These are phyloP conservation scores for Phytophthora pini DNA, from an alignment of 352 stramenopile species.

Conservation along the genomic window DNA sequence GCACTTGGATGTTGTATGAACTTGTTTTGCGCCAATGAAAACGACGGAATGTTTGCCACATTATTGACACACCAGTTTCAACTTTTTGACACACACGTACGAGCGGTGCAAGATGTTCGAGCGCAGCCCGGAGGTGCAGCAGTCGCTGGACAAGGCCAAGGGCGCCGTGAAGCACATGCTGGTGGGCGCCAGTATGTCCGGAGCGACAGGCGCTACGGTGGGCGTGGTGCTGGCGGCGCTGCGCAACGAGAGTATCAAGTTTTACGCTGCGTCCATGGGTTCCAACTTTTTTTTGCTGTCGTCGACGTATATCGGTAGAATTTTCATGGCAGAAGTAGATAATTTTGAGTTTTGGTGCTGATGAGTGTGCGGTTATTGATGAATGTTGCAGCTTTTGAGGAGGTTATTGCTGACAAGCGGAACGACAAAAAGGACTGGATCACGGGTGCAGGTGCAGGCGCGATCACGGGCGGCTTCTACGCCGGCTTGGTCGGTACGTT, in stretches of 20 bases:
- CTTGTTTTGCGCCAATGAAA: constrained; percentile 11
- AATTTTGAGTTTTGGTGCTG: not conserved
- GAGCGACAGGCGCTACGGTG: constrained; percentile 57
- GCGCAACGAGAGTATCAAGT: constrained; percentile 80
- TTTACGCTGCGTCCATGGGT: constrained; percentile 85
- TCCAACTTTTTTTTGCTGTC: constrained; percentile 87
- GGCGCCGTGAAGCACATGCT: constrained; percentile 74
- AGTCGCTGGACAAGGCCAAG: constrained; percentile 71
- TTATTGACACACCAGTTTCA: constrained; percentile 13
- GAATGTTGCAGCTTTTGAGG: constrained; percentile 60
- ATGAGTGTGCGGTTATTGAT: not conserved
- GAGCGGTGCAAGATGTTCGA: constrained; percentile 35
- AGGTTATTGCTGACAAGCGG: constrained; percentile 77
- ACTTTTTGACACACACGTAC: constrained; percentile 6
- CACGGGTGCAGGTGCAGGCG: constrained; percentile 60
- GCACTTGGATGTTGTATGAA: constrained; percentile 10
- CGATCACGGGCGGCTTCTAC: constrained; percentile 78
- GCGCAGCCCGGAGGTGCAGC: constrained; percentile 34
- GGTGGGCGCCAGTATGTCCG: constrained; percentile 58
- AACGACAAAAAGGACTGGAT: constrained; percentile 65
- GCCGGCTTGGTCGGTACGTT: constrained; percentile 66
- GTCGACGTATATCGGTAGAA: constrained; percentile 84
- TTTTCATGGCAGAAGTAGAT: not conserved
- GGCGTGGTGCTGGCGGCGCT: constrained; percentile 68
- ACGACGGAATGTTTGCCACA: constrained; percentile 1